Evolutionary conservation across 352 stramenopile genomes (phyloP), one percentile per base, ranked within the genome.

Genomic region (Pythium apleroticum): DNA sequence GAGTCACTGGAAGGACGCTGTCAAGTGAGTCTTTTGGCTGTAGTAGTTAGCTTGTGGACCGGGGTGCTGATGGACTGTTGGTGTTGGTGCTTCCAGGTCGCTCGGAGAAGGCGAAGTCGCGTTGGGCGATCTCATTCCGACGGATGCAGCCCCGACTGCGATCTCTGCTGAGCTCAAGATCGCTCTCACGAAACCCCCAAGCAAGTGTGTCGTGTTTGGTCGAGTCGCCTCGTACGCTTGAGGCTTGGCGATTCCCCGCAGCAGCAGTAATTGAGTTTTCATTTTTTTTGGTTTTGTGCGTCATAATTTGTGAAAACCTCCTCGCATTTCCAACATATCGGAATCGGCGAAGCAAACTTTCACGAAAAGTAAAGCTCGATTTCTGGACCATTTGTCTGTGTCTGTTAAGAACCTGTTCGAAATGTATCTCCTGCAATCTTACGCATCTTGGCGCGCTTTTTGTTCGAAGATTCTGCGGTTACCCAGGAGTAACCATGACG

Each of bases 401-500:
- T 45, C n/a, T 4, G 43, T 50, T 50, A 50, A 11, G 8, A 50
- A 50, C 43, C 43, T 50, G 43, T 50, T 50, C n/a, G 43, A 50
- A 50, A 50, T 17, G 0, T 50, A 50, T 50, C 8, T 22, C 17
- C 2, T 50, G 43, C 20, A 50, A 50, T 15, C 6, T 48, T 25
- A 28, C 43, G 8, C 19, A 24, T 27, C 6, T 50, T 50, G 5
- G 43, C 19, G 43, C 43, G 43, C 43, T 50, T 50, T n/a, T 53
- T 33, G 46, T 53, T 53, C 24, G 19, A 53, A 53, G 46, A 53
- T 53, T 53, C 43, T 53, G 46, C 46, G 46, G 22, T 30, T 53
- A 53, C 10, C 43, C 43, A 25, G 0, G 46, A 22, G 46, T 33
- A 53, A 53, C 46, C 46, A 45, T 1, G 37, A 45, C 22, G 12